Evolutionary conservation across 495 filamentous ascomycete genomes (phyloP), one percentile per base, ranked within the genome.

Genomic region (Annulohypoxylon nitens): DNA sequence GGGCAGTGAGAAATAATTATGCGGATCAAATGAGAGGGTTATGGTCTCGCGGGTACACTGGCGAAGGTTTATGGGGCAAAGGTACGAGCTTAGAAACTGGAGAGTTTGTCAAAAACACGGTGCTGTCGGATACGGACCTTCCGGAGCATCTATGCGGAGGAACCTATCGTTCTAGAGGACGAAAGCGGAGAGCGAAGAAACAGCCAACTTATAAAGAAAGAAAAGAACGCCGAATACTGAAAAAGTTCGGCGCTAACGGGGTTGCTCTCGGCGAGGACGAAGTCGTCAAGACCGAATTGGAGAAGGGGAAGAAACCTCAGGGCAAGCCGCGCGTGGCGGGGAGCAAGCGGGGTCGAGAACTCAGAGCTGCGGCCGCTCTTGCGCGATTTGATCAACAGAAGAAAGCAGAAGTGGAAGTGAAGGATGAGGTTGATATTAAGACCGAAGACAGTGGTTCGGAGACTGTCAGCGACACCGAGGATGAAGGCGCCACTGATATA

Each of bases 41-140:
- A 9, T 93, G 92, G 90, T 80, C 73, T 2, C 86, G 83, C 30
- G 84, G 84, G 3, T 95, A 92, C 68, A 91, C 88, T 0, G 93
- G 93, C 0, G 93, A 95, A 64, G 93, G 93, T 0, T 78, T 95
- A 36, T 95, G 93, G 93, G 90, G 91, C 2, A 76, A 86, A 18
- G 93, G 93, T 0, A 83, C 86, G 54, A 75, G 85, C 1, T 70
- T 95, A 4, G 72, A 84, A 55, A 89, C 86, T 3, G 91, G 89
- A 6, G 78, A 84, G 58, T 91, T 87, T 61, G 84, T 86, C 25
- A 79, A 79, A 23, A 84, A 88, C 48, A 81, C 77, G 4, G 82
- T 88, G 10, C 81, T 80, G 4, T 83, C 83, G 0, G 83, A 83
- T 34, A 85, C 87, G 39, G 77, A 84, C 4, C 75, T 93, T 9